Percentiles rank a stretch among this genome's conserved stretches.
Conservation (phyloP, 2,329 filamentous ascomycete species). For the Pseudonectria buxi region DNA sequence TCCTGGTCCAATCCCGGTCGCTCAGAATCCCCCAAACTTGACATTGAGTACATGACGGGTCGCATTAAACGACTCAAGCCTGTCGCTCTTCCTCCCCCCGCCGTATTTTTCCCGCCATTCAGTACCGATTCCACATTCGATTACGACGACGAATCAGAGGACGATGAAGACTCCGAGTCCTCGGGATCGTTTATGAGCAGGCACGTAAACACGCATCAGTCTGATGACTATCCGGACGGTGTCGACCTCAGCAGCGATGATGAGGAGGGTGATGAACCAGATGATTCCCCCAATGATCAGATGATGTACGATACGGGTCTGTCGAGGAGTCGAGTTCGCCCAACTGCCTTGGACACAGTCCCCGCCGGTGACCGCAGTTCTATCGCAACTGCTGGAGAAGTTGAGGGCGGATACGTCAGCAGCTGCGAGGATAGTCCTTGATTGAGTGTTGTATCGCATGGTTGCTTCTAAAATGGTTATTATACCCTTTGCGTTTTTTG, state of each 20-base stretch:
- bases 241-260: constrained; percentile 36
- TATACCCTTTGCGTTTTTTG: background rate
- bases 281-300: constrained; percentile 24
- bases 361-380: constrained; percentile 27
- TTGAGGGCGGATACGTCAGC: constrained; percentile 32
- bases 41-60: constrained; percentile 40
- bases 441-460: too few relatives aligned
- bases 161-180: constrained; percentile 24
- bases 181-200: constrained; percentile 26
- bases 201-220: constrained; percentile 30
- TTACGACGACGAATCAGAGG: constrained; percentile 20
- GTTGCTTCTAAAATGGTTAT: too few relatives aligned
- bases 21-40: constrained; percentile 16
- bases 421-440: constrained; percentile 25
- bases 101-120: constrained; percentile 44
- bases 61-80: constrained; percentile 39
- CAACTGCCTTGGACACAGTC: constrained; percentile 9
- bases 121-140: constrained; percentile 34
- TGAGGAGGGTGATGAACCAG: constrained; percentile 34
- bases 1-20: constrained; percentile 1
- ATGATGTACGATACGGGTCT: constrained; percentile 27
- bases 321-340: constrained; percentile 9
- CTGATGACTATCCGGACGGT: constrained; percentile 35
- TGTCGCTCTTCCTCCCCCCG: constrained; percentile 44
- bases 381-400: constrained; percentile 34